Evolutionary conservation across 306 rosid genomes (phyloP), one percentile per base, ranked within the genome.

Genomic region (Lagenaria siceraria): DNA sequence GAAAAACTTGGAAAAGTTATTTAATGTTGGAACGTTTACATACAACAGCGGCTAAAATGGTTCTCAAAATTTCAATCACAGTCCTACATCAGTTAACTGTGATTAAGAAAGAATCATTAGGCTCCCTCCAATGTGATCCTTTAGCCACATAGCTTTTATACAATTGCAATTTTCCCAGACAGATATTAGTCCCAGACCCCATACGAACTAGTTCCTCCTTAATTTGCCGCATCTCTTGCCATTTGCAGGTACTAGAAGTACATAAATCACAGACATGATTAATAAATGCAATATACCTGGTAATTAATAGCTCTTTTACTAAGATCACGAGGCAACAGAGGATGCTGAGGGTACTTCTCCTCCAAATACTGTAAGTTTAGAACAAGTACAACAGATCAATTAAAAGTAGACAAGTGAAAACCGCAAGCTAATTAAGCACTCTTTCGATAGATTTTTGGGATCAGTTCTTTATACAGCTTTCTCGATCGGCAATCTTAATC

Each of bases 301-400:
- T 86, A 84, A 83, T 91, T 94, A 79, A 94, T 61, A 68, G 95
- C 86, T 81, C 84, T 90, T 80, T 78, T 82, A 18, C 63, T 73
- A 77, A 87, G 82, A 83, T 90, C 92, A 59, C 7, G 27, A 78
- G 97, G 98, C 56, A 94, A 84, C 56, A 94, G 77, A 9, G 95
- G 93, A 83, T 80, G 84, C 48, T 85, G 89, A 27, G 97, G 90
- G 84, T 85, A 94, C 87, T 94, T 94, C 36, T 87, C 93, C 38
- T 94, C 98, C 85, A 94, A 82, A 85, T 90, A 90, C 98, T 91
- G 84, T 40, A 53, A 12, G 48, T 38, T 31, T 59, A 11, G 35
- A 83, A 22, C 60, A 74, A 25, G 6, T 68, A 1, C 8, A 7
- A n/a, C 21, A 29, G 4, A 40, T 27, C 2, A 64, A 29, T 6